These are phyloP conservation scores for Beauveria scarabaeidicola DNA, from an alignment of 2,329 filamentous ascomycete species.

Conservation along the genomic window DNA sequence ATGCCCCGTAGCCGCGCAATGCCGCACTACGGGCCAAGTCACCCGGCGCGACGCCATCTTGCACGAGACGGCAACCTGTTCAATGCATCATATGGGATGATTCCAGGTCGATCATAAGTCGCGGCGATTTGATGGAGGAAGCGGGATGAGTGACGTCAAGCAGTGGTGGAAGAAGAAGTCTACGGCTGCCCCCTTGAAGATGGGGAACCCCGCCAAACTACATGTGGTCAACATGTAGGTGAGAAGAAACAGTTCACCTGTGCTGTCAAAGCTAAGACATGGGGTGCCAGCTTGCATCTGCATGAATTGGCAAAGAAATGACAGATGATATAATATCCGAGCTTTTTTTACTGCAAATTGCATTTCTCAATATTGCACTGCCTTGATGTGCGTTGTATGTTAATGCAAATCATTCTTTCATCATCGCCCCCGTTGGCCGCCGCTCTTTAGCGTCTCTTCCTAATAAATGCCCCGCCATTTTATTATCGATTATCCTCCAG, in stretches of 20 bases:
- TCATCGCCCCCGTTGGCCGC: not conserved
- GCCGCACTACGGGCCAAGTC: not conserved
- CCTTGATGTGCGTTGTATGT: not conserved
- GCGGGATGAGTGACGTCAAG: not conserved
- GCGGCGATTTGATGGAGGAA: not conserved
- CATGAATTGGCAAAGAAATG: too few species aligned
- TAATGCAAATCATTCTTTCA: not conserved
- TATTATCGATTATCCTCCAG: slow-evolving; percentile 3
- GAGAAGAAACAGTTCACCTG: too few species aligned
- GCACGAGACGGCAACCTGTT: not conserved
- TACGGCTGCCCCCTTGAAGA: not conserved
- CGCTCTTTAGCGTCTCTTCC: slow-evolving; percentile 6
- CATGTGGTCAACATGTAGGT: too few species aligned
- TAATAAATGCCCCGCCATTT: slow-evolving; percentile 7
- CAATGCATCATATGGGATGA: not conserved
- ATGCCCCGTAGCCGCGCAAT: not conserved
- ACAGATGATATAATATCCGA: too few species aligned
- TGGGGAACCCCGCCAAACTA: not conserved
- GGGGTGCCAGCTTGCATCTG: not conserved
- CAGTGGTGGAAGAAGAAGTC: not conserved
- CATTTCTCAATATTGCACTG: not conserved
- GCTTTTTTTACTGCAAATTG: not conserved
- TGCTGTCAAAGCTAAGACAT: not conserved
- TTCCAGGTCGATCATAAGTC: not conserved
- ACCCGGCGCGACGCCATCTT: not conserved